phyloP scores from a whole-genome alignment of 805 yeast genomes.

The Saturnispora sanitii region DNA sequence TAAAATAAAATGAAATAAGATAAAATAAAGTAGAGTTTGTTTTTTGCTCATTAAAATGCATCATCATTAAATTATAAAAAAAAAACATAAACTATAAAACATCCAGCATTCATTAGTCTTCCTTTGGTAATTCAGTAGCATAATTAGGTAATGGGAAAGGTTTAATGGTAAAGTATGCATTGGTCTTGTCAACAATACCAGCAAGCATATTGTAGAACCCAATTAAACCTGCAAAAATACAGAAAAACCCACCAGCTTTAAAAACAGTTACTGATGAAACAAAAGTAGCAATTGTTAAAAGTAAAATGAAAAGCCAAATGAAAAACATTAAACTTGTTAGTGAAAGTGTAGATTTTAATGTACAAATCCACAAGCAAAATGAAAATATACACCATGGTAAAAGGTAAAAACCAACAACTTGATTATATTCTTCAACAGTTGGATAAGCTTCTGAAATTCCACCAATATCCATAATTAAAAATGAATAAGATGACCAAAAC shows the following conservation, averaged over 20 bases:
- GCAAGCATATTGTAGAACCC: conserved; percentile 41
- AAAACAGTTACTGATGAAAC: conserved; percentile 25
- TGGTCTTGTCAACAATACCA: conserved; percentile 40
- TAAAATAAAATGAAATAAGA: too few relatives aligned
- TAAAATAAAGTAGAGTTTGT: too few relatives aligned
- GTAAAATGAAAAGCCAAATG: conserved; percentile 37
- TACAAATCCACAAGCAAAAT: conserved; percentile 34
- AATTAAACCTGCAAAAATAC: conserved; percentile 32
- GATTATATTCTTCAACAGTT: conserved; percentile 28
- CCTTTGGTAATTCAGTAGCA: conserved; percentile 18
- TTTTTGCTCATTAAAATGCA: too few relatives aligned
- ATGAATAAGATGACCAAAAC: conserved; percentile 43
- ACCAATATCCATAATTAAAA: conserved; percentile 35
- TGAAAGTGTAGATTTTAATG: conserved; percentile 39
- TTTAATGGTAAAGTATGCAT: conserved; percentile 45
- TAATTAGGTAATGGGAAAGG: conserved; percentile 41
- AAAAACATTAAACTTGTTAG: conserved; percentile 32
- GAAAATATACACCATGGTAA: conserved; percentile 46
- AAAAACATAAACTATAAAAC: not conserved
- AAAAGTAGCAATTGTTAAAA: conserved; percentile 37
- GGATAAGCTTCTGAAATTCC: conserved; percentile 32
- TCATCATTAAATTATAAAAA: not conserved
- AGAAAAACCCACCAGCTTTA: conserved; percentile 42
- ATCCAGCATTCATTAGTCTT: not conserved
- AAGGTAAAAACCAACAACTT: conserved; percentile 40